Percentiles rank a stretch among this genome's conserved stretches.
Evolutionary conservation across 2,329 filamentous ascomycete species (phyloP).

Genomic region (Corynespora cassiicola): DNA sequence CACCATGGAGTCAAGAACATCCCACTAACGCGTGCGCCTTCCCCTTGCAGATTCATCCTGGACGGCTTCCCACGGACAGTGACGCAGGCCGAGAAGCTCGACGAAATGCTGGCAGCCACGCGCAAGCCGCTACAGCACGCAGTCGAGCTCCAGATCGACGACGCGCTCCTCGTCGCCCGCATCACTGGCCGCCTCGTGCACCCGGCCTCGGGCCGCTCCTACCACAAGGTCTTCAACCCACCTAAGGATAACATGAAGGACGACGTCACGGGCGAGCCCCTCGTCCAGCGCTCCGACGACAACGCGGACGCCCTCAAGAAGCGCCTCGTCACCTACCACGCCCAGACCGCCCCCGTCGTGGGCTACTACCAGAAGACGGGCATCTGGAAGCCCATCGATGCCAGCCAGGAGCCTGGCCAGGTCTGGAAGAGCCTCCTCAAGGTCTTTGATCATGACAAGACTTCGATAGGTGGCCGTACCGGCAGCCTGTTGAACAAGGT

Average conservation of each 20-base stretch:
- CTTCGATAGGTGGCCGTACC: slow-evolving; percentile 44
- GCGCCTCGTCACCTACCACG: slow-evolving; percentile 90
- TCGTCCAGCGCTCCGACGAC: slow-evolving; percentile 96
- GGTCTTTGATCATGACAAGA: slow-evolving; percentile 74
- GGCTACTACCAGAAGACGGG: slow-evolving; percentile 96
- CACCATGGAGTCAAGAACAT: background rate
- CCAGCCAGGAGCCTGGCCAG: slow-evolving; percentile 91
- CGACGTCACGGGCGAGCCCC: slow-evolving; percentile 93
- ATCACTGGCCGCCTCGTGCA: slow-evolving; percentile 97
- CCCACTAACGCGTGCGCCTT: too few species aligned
- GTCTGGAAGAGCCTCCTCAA: slow-evolving; percentile 93
- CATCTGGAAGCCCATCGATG: slow-evolving; percentile 96
- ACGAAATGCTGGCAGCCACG: slow-evolving; percentile 83
- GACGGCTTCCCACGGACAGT: slow-evolving; percentile 98
- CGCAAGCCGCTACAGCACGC: slow-evolving; percentile 91
- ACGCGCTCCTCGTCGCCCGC: slow-evolving; percentile 88
- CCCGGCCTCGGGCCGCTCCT: slow-evolving; percentile 93
- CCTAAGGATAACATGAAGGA: slow-evolving; percentile 94
- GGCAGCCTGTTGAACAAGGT: slow-evolving; percentile 61
- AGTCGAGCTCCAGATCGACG: slow-evolving; percentile 96
- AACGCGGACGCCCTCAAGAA: slow-evolving; percentile 96
- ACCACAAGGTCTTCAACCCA: slow-evolving; percentile 99
- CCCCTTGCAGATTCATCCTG: slow-evolving; percentile 87
- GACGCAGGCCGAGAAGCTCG: slow-evolving; percentile 90
- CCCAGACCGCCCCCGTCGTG: slow-evolving; percentile 91